Evolutionary conservation across 2,329 filamentous ascomycete genomes (phyloP), one percentile per base, ranked within the genome.

Genomic region (Furcasterigmium furcatum): DNA sequence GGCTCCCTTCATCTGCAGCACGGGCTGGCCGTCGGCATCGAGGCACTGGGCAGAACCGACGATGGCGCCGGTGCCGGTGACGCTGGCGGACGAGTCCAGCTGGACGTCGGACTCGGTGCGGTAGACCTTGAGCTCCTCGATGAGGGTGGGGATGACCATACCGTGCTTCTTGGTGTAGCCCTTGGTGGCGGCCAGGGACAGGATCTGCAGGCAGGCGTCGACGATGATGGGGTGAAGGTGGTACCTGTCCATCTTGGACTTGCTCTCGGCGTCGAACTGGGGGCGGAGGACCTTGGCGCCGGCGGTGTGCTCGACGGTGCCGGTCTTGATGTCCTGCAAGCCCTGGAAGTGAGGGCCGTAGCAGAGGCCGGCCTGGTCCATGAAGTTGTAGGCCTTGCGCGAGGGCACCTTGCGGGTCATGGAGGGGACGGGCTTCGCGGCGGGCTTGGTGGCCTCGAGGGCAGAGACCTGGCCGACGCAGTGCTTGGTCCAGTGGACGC

Each of bases 401-500:
- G 20, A 27, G 41, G 14, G 21, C 10, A 34, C 30, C n/a, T 22
- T 27, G 24, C 24, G 21, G 4, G 9, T 24, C 36, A 65, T 60
- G 3, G 59, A 48, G 4, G 58, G 53, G n/a, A 27, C n/a, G 8
- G 25, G 39, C 34, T 49, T 41, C 24, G 65, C 62, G 41, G 73
- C 67, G 2, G 76, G 65, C 6, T 67, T 65, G 48, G 74, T 71
- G 2, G 56, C 62, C 8, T 53, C 58, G 50, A 38, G 61, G 59
- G 4, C 74, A 66, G 6, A 67, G 60, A 82, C 65, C 3, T 77
- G 62, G n/a, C 77, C 77, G 41, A 71, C 67, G 56, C 79, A 82
- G 54, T 84, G 74, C 53, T 83, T 76, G 1, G 72, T 72, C 80
- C 80, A 84, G 10, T 74, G 73, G 34, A 74, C 67, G 12, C 60